Evolutionary conservation across 1,139 yeast genomes (phyloP).

Genomic region (Sporopachydermia cereana): DNA sequence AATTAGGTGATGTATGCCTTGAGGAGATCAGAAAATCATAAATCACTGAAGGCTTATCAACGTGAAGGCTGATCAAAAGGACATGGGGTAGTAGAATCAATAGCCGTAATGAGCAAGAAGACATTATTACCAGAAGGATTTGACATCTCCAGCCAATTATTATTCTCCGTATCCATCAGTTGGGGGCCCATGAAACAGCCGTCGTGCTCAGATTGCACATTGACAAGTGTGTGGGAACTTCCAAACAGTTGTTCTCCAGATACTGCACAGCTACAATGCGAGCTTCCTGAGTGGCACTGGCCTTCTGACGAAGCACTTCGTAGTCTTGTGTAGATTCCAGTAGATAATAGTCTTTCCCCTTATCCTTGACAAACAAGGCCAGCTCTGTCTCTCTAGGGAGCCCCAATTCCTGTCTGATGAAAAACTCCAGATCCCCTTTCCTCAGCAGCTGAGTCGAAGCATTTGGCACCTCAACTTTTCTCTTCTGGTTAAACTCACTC

Average conservation of each 20-base stretch:
- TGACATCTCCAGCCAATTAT: no score
- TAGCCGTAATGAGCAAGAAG: no score
- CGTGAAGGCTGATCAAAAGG: no score
- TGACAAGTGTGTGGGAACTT: neutral
- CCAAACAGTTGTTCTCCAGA: neutral
- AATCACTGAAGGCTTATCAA: no score
- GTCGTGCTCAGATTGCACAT: neutral
- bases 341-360: neutral
- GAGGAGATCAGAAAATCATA: no score
- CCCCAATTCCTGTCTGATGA: constrained; percentile 1
- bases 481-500: neutral
- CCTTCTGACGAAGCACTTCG: neutral
- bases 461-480: neutral
- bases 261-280: neutral
- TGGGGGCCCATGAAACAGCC: neutral
- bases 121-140: no score
- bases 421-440: neutral
- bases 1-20: no score
- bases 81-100: no score
- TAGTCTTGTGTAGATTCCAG: neutral
- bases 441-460: neutral
- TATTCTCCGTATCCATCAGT: no score
- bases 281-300: neutral
- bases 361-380: constrained; percentile 31
- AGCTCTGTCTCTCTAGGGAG: neutral